phyloP scores from a whole-genome alignment of 768 basidiomycete species.

The Fibroporia radiculosa region DNA sequence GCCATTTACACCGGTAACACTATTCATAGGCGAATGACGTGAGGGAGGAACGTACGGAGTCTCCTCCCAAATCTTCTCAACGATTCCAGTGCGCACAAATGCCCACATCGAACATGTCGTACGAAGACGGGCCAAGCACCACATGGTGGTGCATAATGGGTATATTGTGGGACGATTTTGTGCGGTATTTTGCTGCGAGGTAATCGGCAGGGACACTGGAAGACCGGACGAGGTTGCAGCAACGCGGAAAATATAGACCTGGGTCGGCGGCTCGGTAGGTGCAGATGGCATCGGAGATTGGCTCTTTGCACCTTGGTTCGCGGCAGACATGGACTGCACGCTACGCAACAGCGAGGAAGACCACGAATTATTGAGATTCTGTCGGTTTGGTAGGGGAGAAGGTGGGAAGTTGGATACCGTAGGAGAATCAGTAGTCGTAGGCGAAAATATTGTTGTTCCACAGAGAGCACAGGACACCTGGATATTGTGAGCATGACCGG shows the following conservation, averaged over 20 bases:
- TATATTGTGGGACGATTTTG: constrained; percentile 45
- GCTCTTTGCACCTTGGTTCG: constrained; percentile 7
- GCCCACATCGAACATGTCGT: constrained; percentile 89
- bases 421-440: constrained; percentile 14
- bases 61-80: constrained; percentile 89
- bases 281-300: constrained; percentile 29
- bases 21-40: constrained; percentile 12
- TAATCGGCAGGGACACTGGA: constrained; percentile 18
- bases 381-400: constrained; percentile 26
- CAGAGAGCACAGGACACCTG: constrained; percentile 77
- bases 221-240: constrained; percentile 23
- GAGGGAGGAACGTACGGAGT: constrained; percentile 36
- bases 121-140: constrained; percentile 78
- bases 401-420: constrained; percentile 15
- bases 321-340: constrained; percentile 23
- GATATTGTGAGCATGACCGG: constrained; percentile 36
- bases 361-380: constrained; percentile 34
- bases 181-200: constrained; percentile 14
- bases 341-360: constrained; percentile 57
- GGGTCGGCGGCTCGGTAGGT: constrained; percentile 24
- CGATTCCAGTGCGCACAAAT: constrained; percentile 72
- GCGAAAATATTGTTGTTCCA: constrained; percentile 48
- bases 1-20: constrained; percentile 10
- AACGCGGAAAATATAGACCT: constrained; percentile 67
- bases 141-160: constrained; percentile 77